Evolutionary conservation across 2,329 filamentous ascomycete species (phyloP), one percentile per base, ranked within the genome.

Genomic region (Talaromyces pinophilus): DNA sequence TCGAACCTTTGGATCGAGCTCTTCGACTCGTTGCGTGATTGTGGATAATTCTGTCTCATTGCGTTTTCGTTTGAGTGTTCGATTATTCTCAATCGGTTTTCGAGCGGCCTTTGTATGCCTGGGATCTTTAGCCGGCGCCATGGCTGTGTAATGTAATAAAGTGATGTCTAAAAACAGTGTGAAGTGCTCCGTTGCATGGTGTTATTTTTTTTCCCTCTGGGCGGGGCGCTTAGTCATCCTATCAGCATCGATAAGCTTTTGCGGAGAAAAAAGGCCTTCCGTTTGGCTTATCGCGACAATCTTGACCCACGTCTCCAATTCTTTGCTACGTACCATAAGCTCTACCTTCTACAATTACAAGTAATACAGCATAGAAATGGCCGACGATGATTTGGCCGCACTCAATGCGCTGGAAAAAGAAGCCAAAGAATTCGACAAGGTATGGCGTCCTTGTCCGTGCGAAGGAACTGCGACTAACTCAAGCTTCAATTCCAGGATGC

Each of bases 341-440:
- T 25, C 25, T 25, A 44, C 40, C 7, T 22, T 38, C 54, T 25
- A 59, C 17, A 11, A 30, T 40, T 38, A 59, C 35, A 33, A 3
- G n/a, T 7, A 13, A 59, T 40, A 38, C 7, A 59, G 4, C 11
- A 30, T 17, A 52, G 15, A 52, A 67, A 85, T 85, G 83, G 81
- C 80, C 69, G 85, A 89, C 64, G 85, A 87, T 70, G 90, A 93
- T 71, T 83, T 88, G 73, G 91, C 92, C 77, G 90, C 91, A 55
- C 86, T 97, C 69, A 90, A 93, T 75, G 88, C 88, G 68, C 88
- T 97, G 50, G 92, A 94, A 74, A 85, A 88, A 40, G 93, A 97
- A 76, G 89, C 90, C 64, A 96, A 94, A 73, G 94, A 97, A 77
- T 96, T 94, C 75, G 90, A 91, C 75, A 98, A 97, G 85, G 92